Evolutionary conservation across 2,329 filamentous ascomycete species (phyloP).

Genomic region (Fusarium continuum): DNA sequence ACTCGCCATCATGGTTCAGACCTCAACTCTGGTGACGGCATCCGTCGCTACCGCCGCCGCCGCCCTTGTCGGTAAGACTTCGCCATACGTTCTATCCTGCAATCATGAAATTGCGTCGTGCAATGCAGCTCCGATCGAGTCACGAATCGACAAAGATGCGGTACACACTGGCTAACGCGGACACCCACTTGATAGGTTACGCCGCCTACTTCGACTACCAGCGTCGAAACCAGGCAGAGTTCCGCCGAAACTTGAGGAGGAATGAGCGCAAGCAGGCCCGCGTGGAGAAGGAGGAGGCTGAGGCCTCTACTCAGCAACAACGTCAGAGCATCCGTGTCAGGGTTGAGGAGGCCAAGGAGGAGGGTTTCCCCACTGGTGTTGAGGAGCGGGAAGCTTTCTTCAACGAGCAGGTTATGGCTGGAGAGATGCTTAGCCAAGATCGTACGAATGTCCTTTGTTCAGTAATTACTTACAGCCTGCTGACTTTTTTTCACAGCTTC

Average conservation of each 20-base stretch:
- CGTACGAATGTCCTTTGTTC: conserved; percentile 63
- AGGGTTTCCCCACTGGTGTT: conserved; percentile 88
- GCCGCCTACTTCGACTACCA: conserved; percentile 75
- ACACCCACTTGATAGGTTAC: conserved; percentile 60
- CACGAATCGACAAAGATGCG: background rate
- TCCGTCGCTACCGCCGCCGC: conserved; percentile 69
- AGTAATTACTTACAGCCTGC: background rate
- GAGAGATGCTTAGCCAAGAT: conserved; percentile 83
- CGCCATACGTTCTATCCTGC: background rate
- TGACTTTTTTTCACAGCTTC: conserved; percentile 58
- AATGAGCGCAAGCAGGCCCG: conserved; percentile 78
- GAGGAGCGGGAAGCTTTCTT: conserved; percentile 97
- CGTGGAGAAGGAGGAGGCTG: conserved; percentile 76
- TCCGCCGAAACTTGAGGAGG: conserved; percentile 74
- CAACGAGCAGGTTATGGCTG: conserved; percentile 91
- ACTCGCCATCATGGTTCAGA: conserved; percentile 56
- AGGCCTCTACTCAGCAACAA: conserved; percentile 71
- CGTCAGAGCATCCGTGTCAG: conserved; percentile 77
- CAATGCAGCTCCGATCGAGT: background rate
- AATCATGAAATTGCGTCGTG: background rate
- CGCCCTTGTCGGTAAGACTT: conserved; percentile 64
- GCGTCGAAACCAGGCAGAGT: conserved; percentile 70
- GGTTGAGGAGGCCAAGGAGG: conserved; percentile 84
- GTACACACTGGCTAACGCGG: conserved; percentile 29
- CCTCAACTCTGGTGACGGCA: conserved; percentile 66